Conservation (phyloP, 148 eudicot species). For the Nyssa sinensis region DNA sequence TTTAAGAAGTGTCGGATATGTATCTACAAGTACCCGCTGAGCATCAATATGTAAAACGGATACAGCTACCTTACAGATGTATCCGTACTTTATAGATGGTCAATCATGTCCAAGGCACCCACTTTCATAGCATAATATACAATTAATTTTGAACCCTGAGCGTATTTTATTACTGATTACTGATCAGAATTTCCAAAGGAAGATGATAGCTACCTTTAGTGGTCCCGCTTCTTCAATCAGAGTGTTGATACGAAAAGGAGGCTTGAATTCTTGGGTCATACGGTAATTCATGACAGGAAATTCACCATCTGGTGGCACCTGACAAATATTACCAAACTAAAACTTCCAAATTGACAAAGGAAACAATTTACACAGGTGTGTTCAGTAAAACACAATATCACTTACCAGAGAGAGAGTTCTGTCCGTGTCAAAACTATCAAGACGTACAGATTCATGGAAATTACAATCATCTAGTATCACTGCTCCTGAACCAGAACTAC, state of each 20-base stretch:
- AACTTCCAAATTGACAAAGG: conserved; percentile 2
- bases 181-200: not conserved
- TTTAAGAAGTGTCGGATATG: too few relatives aligned
- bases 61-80: too few relatives aligned
- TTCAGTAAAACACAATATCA: conserved; percentile 7
- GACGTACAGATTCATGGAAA: conserved; percentile 94
- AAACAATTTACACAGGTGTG: not conserved
- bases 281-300: conserved; percentile 99
- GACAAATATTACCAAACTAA: conserved; percentile 13
- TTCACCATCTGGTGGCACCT: conserved; percentile 98
- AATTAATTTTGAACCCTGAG: not conserved
- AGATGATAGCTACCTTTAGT: conserved; percentile 57
- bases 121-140: not conserved
- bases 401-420: conserved; percentile 80
- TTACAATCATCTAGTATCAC: conserved; percentile 94
- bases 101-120: not conserved
- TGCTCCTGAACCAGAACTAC: conserved; percentile 77
- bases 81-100: too few relatives aligned
- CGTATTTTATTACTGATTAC: too few relatives aligned
- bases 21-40: too few relatives aligned
- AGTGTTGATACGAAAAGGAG: conserved; percentile 79
- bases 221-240: conserved; percentile 93
- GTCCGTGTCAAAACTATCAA: conserved; percentile 86
- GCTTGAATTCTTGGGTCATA: conserved; percentile 93
- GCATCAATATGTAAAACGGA: too few relatives aligned